These are phyloP conservation scores for Suillus decipiens DNA, from an alignment of 768 basidiomycete genomes.

Conservation along the genomic window DNA sequence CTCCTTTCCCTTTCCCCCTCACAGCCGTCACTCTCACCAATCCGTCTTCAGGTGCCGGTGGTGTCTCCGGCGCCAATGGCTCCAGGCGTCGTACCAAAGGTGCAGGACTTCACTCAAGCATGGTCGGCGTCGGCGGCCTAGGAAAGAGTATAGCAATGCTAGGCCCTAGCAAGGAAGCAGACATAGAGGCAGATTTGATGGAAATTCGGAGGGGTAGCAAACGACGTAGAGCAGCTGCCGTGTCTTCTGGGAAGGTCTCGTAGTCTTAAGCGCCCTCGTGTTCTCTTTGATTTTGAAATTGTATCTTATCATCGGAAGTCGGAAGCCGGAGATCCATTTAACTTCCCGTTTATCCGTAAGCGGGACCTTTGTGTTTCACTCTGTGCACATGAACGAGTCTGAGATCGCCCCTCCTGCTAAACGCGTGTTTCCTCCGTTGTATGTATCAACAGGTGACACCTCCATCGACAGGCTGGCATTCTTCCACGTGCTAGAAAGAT, in stretches of 20 bases:
- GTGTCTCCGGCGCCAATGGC: slow-evolving; percentile 41
- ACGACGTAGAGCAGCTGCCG: slow-evolving; percentile 38
- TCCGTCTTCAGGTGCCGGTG: slow-evolving; percentile 35
- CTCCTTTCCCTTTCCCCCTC: slow-evolving; percentile 78
- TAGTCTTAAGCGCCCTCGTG: slow-evolving; percentile 12
- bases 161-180: slow-evolving; percentile 59
- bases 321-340: slow-evolving; percentile 22
- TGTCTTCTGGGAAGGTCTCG: slow-evolving; percentile 33
- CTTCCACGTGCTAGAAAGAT: slow-evolving; percentile 82
- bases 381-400: background rate
- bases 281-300: slow-evolving; percentile 1
- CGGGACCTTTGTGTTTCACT: background rate
- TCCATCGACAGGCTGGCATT: slow-evolving; percentile 80
- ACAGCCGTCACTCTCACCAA: slow-evolving; percentile 52
- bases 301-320: slow-evolving; percentile 32
- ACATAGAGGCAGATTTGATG: slow-evolving; percentile 74
- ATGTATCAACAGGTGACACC: slow-evolving; percentile 50
- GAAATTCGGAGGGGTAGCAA: slow-evolving; percentile 81
- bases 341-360: background rate
- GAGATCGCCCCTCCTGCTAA: slow-evolving; percentile 14
- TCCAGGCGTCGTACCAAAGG: slow-evolving; percentile 51
- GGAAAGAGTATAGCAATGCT: slow-evolving; percentile 72
- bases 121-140: slow-evolving; percentile 60
- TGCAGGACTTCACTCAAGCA: slow-evolving; percentile 52
- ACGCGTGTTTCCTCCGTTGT: slow-evolving; percentile 63